Evolutionary conservation across 148 eudicot species (phyloP).

Genomic region (Arbutus unedo): DNA sequence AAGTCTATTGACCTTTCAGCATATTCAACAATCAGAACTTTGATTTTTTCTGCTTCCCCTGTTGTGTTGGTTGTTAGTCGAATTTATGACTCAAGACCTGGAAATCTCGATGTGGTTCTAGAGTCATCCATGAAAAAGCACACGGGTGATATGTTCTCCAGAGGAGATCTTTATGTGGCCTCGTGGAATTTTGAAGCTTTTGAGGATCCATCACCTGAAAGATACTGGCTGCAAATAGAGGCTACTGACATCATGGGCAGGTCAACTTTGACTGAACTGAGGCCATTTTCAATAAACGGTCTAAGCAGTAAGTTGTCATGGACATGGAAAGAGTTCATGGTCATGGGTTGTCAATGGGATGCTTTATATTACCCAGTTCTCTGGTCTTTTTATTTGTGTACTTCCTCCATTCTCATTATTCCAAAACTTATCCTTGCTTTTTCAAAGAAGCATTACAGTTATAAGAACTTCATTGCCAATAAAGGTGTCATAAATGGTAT

Average conservation of each 20-base stretch:
- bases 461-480: conserved; percentile 42
- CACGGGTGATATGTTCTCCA: conserved; percentile 27
- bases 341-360: conserved; percentile 94
- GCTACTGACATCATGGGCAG: conserved; percentile 55
- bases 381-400: conserved; percentile 39
- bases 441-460: conserved; percentile 42
- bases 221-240: conserved; percentile 82
- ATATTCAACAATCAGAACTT: conserved; percentile 57
- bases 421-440: conserved; percentile 39
- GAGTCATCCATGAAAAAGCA: conserved; percentile 61
- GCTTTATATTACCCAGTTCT: conserved; percentile 68
- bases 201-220: conserved; percentile 67
- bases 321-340: conserved; percentile 83
- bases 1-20: conserved; percentile 34
- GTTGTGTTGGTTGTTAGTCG: conserved; percentile 68
- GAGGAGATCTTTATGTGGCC: conserved; percentile 54
- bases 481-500: conserved; percentile 50
- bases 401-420: conserved; percentile 47
- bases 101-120: conserved; percentile 40
- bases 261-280: conserved; percentile 51
- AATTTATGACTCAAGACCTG: conserved; percentile 65
- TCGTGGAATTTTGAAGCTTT: conserved; percentile 76
- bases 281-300: conserved; percentile 80
- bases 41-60: conserved; percentile 68
- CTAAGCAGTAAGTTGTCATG: conserved; percentile 48